Evolutionary conservation across 331 rosid genomes (phyloP), one percentile per base, ranked within the genome.

Genomic region (Prunus yedoensis): DNA sequence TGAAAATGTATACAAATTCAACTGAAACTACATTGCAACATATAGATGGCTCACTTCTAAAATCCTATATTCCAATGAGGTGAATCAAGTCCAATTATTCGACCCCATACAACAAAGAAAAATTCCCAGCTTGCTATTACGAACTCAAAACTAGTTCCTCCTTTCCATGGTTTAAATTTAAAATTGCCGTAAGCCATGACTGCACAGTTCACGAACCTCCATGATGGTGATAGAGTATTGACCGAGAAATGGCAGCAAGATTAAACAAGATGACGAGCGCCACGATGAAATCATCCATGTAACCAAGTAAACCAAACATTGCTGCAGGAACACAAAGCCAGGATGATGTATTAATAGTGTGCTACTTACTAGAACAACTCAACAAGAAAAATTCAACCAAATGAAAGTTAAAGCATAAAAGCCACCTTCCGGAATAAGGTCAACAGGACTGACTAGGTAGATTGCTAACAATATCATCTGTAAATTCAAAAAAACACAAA

Each of bases 351-450:
- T 43, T 32, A 46, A 12, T 15, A 10, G 41, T 50, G 35, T 32
- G 8, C 9, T 2, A 25, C 30, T 72, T 70, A 74, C 67, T 49
- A 11, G 68, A 56, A 71, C 28, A 63, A 35, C 53, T 21, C 43
- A 32, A 15, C 62, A 63, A 74, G 27, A 73, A 14, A 6, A 23
- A 65, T 1, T 41, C 57, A 83, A 66, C 65, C 30, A 50, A 67
- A 15, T 28, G 1, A 3, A 56, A 11, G 64, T 23, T 14, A 16
- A 51, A 21, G 15, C 70, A 50, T 3, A 64, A 41, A n/a, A 8
- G 75, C 84, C 96, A 94, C 99, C 99, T 94, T 94, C 99, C 0
- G 99, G 99, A 81, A 94, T 90, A 77, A 94, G 56, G 86, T 94
- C 97, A 35, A 92, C 86, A 5, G 99, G 99, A 52, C 97, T 92